phyloP scores from a whole-genome alignment of 2,329 filamentous ascomycete genomes.

The Periconia sp. region DNA sequence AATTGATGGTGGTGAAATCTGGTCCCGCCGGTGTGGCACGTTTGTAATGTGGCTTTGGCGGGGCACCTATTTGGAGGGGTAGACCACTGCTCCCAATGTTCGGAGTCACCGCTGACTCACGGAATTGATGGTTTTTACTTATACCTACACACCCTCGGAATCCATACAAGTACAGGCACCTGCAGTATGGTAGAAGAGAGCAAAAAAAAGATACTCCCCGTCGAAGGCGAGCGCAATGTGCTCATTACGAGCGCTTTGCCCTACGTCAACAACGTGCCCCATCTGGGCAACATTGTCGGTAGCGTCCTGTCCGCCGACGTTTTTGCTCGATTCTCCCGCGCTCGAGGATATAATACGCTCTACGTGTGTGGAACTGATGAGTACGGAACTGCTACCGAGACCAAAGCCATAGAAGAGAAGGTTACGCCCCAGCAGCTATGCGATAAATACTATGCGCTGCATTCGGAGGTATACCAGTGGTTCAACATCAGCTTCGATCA shows the following conservation, averaged over 20 bases:
- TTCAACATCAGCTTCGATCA: conserved; percentile 94
- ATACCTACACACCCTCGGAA: neutral
- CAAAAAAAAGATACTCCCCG: conserved; percentile 50
- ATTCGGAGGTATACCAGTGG: conserved; percentile 92
- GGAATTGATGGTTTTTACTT: neutral
- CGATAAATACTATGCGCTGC: conserved; percentile 87
- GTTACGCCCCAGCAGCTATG: conserved; percentile 82
- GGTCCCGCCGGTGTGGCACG: conserved; percentile 21
- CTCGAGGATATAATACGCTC: conserved; percentile 75
- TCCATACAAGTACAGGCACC: neutral
- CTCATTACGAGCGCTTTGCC: conserved; percentile 90
- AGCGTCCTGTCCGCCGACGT: conserved; percentile 83
- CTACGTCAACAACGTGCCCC: conserved; percentile 75
- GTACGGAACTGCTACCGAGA: conserved; percentile 95
- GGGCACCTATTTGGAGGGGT: conserved; percentile 26
- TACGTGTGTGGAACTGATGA: conserved; percentile 90
- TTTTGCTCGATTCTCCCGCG: conserved; percentile 72
- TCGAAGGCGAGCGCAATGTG: conserved; percentile 73
- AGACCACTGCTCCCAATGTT: neutral
- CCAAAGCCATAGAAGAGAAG: conserved; percentile 87
- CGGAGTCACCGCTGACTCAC: neutral
- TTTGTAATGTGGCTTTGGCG: conserved; percentile 15
- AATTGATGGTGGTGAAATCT: too few species aligned
- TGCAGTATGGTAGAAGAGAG: conserved; percentile 24
- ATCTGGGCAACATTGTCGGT: conserved; percentile 61